A percentile compares a stretch with the other conserved stretches of the same genome.
These are phyloP conservation scores for Coix lacrymajobi DNA, from an alignment of 176 grass and related monocot genomes.

Conservation along the genomic window DNA sequence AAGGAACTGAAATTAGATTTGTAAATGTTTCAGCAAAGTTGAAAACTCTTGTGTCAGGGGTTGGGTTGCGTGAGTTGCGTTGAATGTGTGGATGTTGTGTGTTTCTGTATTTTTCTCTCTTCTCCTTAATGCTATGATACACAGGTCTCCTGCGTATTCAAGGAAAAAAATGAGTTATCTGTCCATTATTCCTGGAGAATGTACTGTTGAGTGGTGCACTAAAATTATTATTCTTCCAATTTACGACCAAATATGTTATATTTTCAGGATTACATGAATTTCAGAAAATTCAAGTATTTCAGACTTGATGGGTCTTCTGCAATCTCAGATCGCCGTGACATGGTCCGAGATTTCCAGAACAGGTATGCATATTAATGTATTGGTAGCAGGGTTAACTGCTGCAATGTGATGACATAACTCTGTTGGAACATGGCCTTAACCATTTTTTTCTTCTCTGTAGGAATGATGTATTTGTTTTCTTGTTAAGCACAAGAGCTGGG, in stretches of 20 bases:
- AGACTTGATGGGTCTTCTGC: conserved; percentile 93
- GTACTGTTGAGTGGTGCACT: background rate
- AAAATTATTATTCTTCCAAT: background rate
- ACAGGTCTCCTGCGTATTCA: background rate
- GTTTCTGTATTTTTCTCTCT: background rate
- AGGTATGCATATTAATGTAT: conserved; percentile 40
- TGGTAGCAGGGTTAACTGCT: background rate
- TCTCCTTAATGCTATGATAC: background rate
- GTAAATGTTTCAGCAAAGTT: background rate
- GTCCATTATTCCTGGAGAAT: background rate
- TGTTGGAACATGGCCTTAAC: conserved; percentile 29
- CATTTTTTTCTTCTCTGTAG: conserved; percentile 40
- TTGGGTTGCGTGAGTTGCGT: background rate
- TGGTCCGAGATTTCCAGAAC: conserved; percentile 95
- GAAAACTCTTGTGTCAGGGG: background rate
- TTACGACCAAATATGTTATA: background rate
- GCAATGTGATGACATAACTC: background rate
- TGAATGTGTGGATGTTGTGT: background rate
- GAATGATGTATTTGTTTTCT: conserved; percentile 99
- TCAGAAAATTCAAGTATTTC: conserved; percentile 98
- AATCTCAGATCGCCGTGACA: conserved; percentile 93
- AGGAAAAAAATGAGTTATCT: background rate
- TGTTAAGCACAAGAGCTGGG: conserved; percentile 97
- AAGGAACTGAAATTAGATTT: background rate
- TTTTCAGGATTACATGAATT: conserved; percentile 99